Base-by-base conservation (phyloP, 352 stramenopile species). In the Phytophthora pseudosyringae region DNA sequence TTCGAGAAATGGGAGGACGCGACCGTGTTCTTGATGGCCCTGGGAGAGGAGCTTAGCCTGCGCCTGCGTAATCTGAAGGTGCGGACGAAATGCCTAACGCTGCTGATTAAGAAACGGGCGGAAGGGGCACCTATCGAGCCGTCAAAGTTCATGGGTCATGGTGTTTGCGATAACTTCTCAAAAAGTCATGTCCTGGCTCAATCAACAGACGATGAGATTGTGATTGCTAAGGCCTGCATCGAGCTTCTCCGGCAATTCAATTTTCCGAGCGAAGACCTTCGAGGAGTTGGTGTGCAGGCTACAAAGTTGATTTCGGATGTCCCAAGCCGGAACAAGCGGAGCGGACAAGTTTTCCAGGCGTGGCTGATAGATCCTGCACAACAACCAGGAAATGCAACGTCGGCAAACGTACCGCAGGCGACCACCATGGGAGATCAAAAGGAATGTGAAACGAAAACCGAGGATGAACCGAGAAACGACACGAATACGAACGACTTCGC, bases 81-180 rank as follows among this genome's bases (percentile, higher is more conserved):
- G 8, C 56, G 64, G 9, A 73, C 82, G 3, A 80, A 79, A 49
- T 91, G 73, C 28, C 25, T 98, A 3, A 97, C 90, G 15, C 55
- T 98, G 5, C 59, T 93, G 45, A 76, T 97, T 18, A 97, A 96
- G 62, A 95, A 93, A 43, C 83, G 89, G 1, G 59, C 76, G 26
- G 73, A 81, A 60, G 88, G 79, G 0, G 83, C 81, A 0, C 83
- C 85, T 9, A 41, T 93, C 11, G 85, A 95, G 32, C 84, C 92
- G 5, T 59, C 73, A 11, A 98, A 98, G 59, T 96, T 92, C 39
- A 88, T 98, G 77, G 91, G 91, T 0, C 85, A 91, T 65, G 91
- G 91, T 4, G 52, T 81, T 44, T 97, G 90, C 41, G 88, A 98
- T 57, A 94, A 87, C 59, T 93, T 90, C 39, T 94, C 86, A n/a